Conservation (phyloP, 2,329 filamentous ascomycete genomes). For the Aureobasidium lini region DNA sequence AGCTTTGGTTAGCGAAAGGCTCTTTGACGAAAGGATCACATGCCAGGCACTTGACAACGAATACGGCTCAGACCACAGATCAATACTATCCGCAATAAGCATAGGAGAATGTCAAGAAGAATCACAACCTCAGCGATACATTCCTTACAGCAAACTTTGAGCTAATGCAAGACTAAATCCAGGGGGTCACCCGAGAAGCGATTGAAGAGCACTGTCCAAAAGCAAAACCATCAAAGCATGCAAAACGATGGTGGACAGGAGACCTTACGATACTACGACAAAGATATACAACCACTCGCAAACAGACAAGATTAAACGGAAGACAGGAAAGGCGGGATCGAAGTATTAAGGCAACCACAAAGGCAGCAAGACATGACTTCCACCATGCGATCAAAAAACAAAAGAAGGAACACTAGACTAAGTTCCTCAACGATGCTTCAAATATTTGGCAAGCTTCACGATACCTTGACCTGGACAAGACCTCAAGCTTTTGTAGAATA, state of each 20-base stretch:
- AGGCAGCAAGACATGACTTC: constrained; percentile 21
- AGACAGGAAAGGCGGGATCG: neutral
- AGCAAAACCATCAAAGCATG: constrained; percentile 22
- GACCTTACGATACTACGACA: neutral
- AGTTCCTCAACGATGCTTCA: constrained; percentile 7
- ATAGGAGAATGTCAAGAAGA: no score
- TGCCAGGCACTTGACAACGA: no score
- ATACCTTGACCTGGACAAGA: neutral
- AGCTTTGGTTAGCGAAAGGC: neutral
- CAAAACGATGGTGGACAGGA: constrained; percentile 26
- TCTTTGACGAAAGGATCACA: no score
- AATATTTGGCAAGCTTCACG: constrained; percentile 6
- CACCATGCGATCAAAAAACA: constrained; percentile 11
- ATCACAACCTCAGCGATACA: no score
- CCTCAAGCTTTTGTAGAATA: no score
- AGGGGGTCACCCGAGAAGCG: constrained; percentile 9
- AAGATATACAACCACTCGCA: neutral
- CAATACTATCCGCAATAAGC: no score
- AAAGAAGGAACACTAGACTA: neutral
- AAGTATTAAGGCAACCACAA: neutral
- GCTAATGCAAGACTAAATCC: neutral
- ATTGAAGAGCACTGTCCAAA: constrained; percentile 19
- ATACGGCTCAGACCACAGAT: no score
- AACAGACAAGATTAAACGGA: neutral
- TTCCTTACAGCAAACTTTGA: neutral